Conservation (phyloP, 129 eudicot genomes). For the carrot (Daucus carota) region DH1_v3.0 NC_030384.2:23376501-23377000, state of each 20-base stretch:
- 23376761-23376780: constrained; percentile 78
- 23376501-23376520: constrained; percentile 80
- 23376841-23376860: too few relatives aligned
- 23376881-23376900: constrained; percentile 25
- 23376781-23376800: constrained; percentile 53
- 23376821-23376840: too few relatives aligned
- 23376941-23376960: too few relatives aligned
- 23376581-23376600: neutral
- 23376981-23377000: too few relatives aligned
- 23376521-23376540: neutral
- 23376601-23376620: neutral
- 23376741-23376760: constrained; percentile 93
- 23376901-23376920: constrained; percentile 88
- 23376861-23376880: too few relatives aligned
- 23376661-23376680: constrained; percentile 73
- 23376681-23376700: constrained; percentile 89
- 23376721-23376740: constrained; percentile 76
- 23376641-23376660: neutral
- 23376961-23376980: too few relatives aligned
- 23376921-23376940: constrained; percentile 96
- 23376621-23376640: neutral
- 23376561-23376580: neutral
- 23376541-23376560: neutral
- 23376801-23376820: constrained; percentile 66
- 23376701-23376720: constrained; percentile 89